These are phyloP conservation scores for Leccinum obscurum DNA, from an alignment of 768 basidiomycete species.

Conservation along the genomic window DNA sequence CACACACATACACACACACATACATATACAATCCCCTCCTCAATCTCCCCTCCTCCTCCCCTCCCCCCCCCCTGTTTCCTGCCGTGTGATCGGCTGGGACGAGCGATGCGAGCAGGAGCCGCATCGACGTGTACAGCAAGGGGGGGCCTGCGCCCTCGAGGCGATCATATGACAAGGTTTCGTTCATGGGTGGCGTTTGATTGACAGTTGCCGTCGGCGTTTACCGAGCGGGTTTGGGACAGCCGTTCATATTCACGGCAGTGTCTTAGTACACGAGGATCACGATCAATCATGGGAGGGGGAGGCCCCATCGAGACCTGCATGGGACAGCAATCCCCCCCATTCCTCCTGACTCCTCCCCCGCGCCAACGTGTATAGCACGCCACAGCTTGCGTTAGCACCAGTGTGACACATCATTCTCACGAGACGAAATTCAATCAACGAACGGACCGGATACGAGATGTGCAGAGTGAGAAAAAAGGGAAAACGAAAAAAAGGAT, in stretches of 20 bases:
- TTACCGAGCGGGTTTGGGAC: slow-evolving; percentile 13
- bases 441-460: slow-evolving; percentile 9
- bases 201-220: slow-evolving; percentile 20
- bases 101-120: not conserved
- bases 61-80: not conserved
- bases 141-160: slow-evolving; percentile 16
- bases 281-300: slow-evolving; percentile 9
- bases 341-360: not conserved
- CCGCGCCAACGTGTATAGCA: slow-evolving; percentile 12
- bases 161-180: slow-evolving; percentile 28
- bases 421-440: slow-evolving; percentile 14
- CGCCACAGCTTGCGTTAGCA: slow-evolving; percentile 3
- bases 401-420: not conserved
- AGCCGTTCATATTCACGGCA: slow-evolving; percentile 11
- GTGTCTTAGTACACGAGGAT: slow-evolving; percentile 14
- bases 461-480: not conserved
- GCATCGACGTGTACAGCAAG: slow-evolving; percentile 10
- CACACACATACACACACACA: not conserved
- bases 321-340: not conserved
- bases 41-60: not conserved
- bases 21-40: not conserved
- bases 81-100: slow-evolving; percentile 11
- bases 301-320: not conserved
- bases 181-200: slow-evolving; percentile 24
- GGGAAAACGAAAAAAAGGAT: slow-evolving; percentile 3